Percentiles rank a stretch among this genome's conserved stretches.
Conservation (phyloP, 1,139 yeast species). For the Magnusiomyces ingens region DNA sequence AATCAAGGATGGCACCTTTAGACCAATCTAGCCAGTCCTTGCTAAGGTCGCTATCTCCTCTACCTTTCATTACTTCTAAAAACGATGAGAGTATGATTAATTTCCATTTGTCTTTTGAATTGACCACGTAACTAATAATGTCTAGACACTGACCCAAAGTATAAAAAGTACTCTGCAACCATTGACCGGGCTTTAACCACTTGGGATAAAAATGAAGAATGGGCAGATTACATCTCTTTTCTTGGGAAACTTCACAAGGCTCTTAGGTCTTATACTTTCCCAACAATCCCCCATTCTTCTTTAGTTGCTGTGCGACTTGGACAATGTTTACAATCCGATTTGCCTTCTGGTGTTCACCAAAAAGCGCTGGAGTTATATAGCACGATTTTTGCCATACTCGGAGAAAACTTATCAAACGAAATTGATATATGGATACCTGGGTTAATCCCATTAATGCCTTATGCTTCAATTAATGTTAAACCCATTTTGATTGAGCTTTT, state of each 20-base stretch:
- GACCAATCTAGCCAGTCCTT: constrained; percentile 2
- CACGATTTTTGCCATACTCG: constrained; percentile 56
- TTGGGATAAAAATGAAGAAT: constrained; percentile 85
- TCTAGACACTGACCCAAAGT: constrained; percentile 41
- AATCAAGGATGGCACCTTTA: neutral
- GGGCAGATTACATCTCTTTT: constrained; percentile 98
- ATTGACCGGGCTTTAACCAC: constrained; percentile 67
- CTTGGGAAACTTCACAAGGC: constrained; percentile 72
- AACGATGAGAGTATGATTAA: neutral
- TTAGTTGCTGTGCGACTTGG: constrained; percentile 37
- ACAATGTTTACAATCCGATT: constrained; percentile 63
- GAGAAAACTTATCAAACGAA: constrained; percentile 27
- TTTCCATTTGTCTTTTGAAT: neutral
- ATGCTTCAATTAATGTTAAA: constrained; percentile 82
- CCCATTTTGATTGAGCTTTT: constrained; percentile 63
- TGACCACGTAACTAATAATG: neutral
- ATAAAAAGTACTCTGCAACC: constrained; percentile 57
- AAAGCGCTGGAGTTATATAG: constrained; percentile 76
- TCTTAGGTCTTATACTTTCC: constrained; percentile 40
- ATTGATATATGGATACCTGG: constrained; percentile 80
- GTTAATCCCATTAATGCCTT: constrained; percentile 72
- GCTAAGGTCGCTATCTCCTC: constrained; percentile 4
- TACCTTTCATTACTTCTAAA: neutral
- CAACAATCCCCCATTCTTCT: constrained; percentile 43
- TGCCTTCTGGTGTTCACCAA: constrained; percentile 95